A percentile compares a stretch with the other conserved stretches of the same genome.
These are phyloP conservation scores for Pythium dissimile DNA, from an alignment of 352 stramenopile genomes.

Conservation along the genomic window DNA sequence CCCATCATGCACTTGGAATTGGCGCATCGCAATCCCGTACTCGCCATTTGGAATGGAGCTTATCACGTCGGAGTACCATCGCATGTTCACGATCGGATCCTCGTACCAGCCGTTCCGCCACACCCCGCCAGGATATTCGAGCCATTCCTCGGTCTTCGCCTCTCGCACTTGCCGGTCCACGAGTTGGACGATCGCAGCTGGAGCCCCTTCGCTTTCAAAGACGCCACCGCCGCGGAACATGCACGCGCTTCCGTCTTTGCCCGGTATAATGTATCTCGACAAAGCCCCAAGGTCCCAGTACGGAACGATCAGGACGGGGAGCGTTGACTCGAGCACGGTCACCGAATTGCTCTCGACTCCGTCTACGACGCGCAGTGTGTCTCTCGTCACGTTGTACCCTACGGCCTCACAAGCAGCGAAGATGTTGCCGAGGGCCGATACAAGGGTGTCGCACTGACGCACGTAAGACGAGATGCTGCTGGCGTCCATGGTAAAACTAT, in stretches of 20 bases:
- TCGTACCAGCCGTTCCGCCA: slow-evolving; percentile 15
- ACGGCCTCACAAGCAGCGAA: slow-evolving; percentile 6
- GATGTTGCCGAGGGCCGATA: slow-evolving; percentile 9
- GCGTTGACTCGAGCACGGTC: neutral
- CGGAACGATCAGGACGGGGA: slow-evolving; percentile 28
- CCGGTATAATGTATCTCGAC: slow-evolving; percentile 15
- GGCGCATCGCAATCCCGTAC: neutral
- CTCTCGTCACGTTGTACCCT: slow-evolving; percentile 24
- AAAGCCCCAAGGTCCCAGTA: slow-evolving; percentile 21
- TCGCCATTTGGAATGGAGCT: neutral
- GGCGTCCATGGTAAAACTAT: neutral
- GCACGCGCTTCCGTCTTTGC: slow-evolving; percentile 21
- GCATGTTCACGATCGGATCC: neutral
- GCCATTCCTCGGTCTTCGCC: slow-evolving; percentile 17
- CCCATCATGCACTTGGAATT: slow-evolving; percentile 16
- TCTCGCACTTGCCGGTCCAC: slow-evolving; percentile 12
- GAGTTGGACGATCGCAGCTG: neutral
- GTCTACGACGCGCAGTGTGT: slow-evolving; percentile 22
- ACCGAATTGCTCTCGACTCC: slow-evolving; percentile 1
- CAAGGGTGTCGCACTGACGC: slow-evolving; percentile 13
- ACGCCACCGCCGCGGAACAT: slow-evolving; percentile 14
- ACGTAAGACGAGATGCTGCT: slow-evolving; percentile 4
- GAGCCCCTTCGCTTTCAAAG: neutral
- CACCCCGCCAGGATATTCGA: neutral
- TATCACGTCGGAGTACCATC: slow-evolving; percentile 24